phyloP scores from a whole-genome alignment of 2,329 filamentous ascomycete species.

The Blastomyces parvus region DNA sequence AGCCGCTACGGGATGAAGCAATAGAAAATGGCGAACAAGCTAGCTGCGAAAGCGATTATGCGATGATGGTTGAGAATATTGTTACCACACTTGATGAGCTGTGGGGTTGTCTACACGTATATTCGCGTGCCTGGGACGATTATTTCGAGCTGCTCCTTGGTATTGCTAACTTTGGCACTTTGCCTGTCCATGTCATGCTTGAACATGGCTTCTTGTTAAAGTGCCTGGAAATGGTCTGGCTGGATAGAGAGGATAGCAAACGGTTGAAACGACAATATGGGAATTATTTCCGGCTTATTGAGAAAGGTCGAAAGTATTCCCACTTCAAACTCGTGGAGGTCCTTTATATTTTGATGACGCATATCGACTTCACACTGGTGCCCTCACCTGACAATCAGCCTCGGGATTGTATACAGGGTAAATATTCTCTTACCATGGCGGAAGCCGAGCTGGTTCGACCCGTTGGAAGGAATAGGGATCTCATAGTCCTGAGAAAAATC shows the following conservation, averaged over 20 bases:
- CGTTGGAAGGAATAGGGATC: constrained; percentile 26
- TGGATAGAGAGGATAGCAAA: constrained; percentile 44
- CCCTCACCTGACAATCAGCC: constrained; percentile 22
- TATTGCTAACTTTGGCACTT: constrained; percentile 54
- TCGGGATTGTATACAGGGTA: constrained; percentile 22
- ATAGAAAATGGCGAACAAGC: constrained; percentile 20
- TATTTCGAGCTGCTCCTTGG: constrained; percentile 61
- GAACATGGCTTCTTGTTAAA: constrained; percentile 52
- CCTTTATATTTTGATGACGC: constrained; percentile 30
- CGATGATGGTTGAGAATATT: constrained; percentile 24
- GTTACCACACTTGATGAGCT: constrained; percentile 46
- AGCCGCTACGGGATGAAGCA: constrained; percentile 20
- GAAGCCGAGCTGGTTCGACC: constrained; percentile 29
- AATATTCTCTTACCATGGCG: constrained; percentile 25
- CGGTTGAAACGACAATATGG: constrained; percentile 48
- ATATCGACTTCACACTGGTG: constrained; percentile 29
- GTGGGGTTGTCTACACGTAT: constrained; percentile 54
- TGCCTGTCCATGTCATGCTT: constrained; percentile 51
- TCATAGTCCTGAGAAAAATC: constrained; percentile 50
- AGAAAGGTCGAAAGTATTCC: constrained; percentile 40
- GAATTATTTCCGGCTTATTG: constrained; percentile 33
- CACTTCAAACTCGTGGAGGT: constrained; percentile 35
- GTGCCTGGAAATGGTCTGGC: constrained; percentile 50
- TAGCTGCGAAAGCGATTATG: constrained; percentile 22
- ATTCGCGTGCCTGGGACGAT: constrained; percentile 63